phyloP scores from a whole-genome alignment of 768 basidiomycete species.

The Melanogaster broomeanus region DNA sequence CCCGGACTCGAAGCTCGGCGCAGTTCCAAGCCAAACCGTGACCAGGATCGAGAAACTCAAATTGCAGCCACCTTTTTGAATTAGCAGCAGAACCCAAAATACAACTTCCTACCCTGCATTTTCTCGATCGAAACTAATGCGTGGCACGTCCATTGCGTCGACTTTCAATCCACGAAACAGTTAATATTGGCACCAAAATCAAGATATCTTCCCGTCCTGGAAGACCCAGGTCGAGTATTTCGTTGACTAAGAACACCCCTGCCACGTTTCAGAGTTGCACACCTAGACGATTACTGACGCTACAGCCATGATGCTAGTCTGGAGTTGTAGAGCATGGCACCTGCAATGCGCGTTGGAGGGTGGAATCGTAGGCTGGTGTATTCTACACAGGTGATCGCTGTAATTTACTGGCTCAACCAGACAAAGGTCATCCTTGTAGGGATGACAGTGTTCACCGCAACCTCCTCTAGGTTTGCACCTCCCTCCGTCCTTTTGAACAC shows the following conservation, averaged over 20 bases:
- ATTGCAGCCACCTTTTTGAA: too few species aligned
- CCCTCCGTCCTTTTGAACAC: slow-evolving; percentile 56
- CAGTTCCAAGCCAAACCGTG: too few species aligned
- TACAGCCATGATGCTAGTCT: background rate
- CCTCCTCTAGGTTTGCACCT: slow-evolving; percentile 51
- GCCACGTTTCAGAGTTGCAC: too few species aligned
- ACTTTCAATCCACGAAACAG: background rate
- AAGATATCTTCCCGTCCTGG: background rate
- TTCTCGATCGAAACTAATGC: background rate
- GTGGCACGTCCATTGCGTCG: background rate
- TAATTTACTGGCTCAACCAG: slow-evolving; percentile 28
- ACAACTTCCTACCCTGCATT: too few species aligned
- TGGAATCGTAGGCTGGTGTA: too few species aligned
- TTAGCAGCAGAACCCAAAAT: too few species aligned
- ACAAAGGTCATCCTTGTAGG: slow-evolving; percentile 55
- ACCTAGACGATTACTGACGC: background rate
- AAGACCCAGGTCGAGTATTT: background rate
- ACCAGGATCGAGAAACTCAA: too few species aligned
- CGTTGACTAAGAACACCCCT: too few species aligned
- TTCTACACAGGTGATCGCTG: background rate
- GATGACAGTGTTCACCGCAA: slow-evolving; percentile 55
- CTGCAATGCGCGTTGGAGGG: too few species aligned
- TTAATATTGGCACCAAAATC: background rate
- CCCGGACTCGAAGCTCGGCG: too few species aligned
- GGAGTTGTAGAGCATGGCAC: too few species aligned